These are phyloP conservation scores for Leccinum barrowsii DNA, from an alignment of 768 basidiomycete species.

Conservation along the genomic window DNA sequence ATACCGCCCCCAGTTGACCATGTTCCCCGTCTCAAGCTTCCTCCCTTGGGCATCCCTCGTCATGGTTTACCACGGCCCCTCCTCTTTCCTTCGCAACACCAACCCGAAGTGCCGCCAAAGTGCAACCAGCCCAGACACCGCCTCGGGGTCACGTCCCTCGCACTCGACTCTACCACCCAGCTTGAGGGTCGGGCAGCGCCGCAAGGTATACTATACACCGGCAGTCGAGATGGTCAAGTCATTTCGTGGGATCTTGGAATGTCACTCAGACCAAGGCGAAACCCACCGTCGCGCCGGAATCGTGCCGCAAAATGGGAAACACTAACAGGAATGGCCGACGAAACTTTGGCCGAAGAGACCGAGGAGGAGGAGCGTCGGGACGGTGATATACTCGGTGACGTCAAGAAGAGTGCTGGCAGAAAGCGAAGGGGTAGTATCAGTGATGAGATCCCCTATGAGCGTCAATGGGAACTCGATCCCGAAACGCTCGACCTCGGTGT, in stretches of 20 bases:
- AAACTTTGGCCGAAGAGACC: conserved; percentile 58
- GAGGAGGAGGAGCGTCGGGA: conserved; percentile 68
- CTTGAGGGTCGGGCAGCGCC: conserved; percentile 64
- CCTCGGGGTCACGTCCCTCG: conserved; percentile 83
- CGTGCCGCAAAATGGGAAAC: conserved; percentile 63
- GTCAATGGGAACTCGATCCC: conserved; percentile 76
- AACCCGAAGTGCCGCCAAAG: conserved; percentile 15
- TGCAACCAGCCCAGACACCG: conserved; percentile 73
- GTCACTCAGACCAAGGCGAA: conserved; percentile 48
- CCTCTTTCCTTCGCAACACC: conserved; percentile 41
- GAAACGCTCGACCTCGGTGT: conserved; percentile 44
- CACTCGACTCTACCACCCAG: conserved; percentile 78
- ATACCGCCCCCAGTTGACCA: conserved; percentile 67
- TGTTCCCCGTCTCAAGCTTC: conserved; percentile 66
- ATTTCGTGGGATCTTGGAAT: conserved; percentile 85
- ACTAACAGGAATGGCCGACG: conserved; percentile 82
- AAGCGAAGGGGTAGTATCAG: conserved; percentile 29
- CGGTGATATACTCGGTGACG: conserved; percentile 77
- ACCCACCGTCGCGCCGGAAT: conserved; percentile 15
- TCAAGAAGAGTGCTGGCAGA: conserved; percentile 40
- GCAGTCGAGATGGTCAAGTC: conserved; percentile 83
- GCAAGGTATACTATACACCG: conserved; percentile 87
- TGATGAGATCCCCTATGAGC: conserved; percentile 55
- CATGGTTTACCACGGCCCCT: conserved; percentile 70
- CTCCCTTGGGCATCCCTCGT: conserved; percentile 58